Percentiles rank a stretch among this genome's conserved stretches.
Conservation (phyloP, 2,329 filamentous ascomycete genomes). For the Sclerotinia trifoliorum region DNA sequence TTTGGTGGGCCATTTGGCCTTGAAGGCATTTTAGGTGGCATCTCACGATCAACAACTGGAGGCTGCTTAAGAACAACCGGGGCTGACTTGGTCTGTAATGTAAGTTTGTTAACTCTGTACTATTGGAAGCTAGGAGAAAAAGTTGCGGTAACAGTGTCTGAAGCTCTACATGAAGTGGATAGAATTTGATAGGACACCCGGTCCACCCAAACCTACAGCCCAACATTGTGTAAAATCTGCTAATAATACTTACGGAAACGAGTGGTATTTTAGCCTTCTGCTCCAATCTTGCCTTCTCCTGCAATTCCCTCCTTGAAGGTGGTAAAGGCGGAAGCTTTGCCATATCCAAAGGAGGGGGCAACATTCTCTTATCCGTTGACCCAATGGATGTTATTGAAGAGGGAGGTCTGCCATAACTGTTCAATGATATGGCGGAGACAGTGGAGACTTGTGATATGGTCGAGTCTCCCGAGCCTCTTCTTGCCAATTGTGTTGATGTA, state of each 20-base stretch:
- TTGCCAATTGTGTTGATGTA: conserved; percentile 40
- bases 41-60: conserved; percentile 30
- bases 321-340: conserved; percentile 58
- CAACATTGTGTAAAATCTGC: neutral
- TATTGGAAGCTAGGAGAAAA: neutral
- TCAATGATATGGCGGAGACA: conserved; percentile 53
- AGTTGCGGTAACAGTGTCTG: neutral
- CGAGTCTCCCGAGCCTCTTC: conserved; percentile 57
- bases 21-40: conserved; percentile 35
- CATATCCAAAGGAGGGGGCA: conserved; percentile 57
- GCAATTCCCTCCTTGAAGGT: conserved; percentile 53
- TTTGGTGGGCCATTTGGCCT: conserved; percentile 47
- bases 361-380: conserved; percentile 47
- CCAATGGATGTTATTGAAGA: conserved; percentile 49
- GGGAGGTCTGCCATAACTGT: conserved; percentile 39
- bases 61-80: conserved; percentile 38
- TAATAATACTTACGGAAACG: conserved; percentile 16
- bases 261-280: conserved; percentile 35
- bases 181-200: neutral
- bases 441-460: conserved; percentile 55
- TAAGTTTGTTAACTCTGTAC: conserved; percentile 1
- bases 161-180: neutral
- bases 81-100: conserved; percentile 41
- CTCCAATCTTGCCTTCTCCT: conserved; percentile 48
- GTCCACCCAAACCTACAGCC: neutral